phyloP scores from a whole-genome alignment of 2,329 filamentous ascomycete species.

The Sporothrix protearum region DNA sequence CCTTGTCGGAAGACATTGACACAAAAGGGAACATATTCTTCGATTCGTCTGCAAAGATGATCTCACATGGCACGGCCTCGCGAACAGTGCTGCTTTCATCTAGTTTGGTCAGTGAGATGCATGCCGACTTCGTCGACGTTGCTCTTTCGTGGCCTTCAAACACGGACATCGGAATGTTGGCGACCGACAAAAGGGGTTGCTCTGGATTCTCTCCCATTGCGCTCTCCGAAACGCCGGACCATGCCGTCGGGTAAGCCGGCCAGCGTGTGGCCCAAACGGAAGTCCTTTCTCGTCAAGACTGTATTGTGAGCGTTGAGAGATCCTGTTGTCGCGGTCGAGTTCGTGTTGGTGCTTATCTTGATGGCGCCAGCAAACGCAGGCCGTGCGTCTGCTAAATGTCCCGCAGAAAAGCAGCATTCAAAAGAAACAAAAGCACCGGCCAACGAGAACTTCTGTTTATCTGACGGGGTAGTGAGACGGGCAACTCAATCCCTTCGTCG shows the following conservation, averaged over 20 bases:
- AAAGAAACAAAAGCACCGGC: not conserved
- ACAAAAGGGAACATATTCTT: no score
- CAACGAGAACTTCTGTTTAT: not conserved
- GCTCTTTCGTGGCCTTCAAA: not conserved
- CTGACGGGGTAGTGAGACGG: not conserved
- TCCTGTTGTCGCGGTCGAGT: not conserved
- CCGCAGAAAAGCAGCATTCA: not conserved
- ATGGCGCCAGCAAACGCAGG: not conserved
- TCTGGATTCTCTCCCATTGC: not conserved
- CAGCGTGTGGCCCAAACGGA: not conserved
- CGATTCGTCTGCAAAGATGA: not conserved
- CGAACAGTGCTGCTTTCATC: not conserved
- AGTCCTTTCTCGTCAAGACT: not conserved
- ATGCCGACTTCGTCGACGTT: not conserved
- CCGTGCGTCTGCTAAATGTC: no score
- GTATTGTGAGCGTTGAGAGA: not conserved
- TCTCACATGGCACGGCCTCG: not conserved
- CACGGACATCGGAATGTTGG: not conserved
- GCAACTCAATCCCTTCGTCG: not conserved
- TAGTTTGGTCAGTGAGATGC: not conserved
- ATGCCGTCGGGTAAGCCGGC: not conserved
- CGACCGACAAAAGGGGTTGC: not conserved
- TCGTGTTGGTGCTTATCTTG: not conserved
- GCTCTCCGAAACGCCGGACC: not conserved
- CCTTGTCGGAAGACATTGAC: no score